Evolutionary conservation across 2,329 filamentous ascomycete species (phyloP), one percentile per base, ranked within the genome.

Genomic region (Apiospora malaysiana): DNA sequence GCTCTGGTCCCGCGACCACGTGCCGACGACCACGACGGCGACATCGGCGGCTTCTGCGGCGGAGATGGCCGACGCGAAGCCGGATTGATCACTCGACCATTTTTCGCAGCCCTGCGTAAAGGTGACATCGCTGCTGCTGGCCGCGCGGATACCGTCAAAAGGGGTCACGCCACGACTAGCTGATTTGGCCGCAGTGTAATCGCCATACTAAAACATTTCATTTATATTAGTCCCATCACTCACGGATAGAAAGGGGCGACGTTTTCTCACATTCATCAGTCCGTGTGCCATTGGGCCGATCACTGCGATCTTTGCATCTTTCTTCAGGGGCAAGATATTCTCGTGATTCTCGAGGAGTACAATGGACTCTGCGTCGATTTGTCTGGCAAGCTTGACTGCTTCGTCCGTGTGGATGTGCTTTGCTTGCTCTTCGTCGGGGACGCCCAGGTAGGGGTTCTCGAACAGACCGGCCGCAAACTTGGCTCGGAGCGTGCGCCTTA

Each of bases 231-330:
- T 72, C 23, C 7, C n/a, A 25, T 23, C 9, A 14, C 2, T 14
- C 56, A 12, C 21, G 12, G 37, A 6, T 7, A 14, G 14, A 37
- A 40, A 25, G 66, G 27, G 43, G 4, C 12, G 7, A 45, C 21
- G 7, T 42, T 49, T 14, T 8, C 10, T 9, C 75, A 90, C 89
- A 76, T 93, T 93, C 85, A 93, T 90, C 74, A 86, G 92, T 0
- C 89, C 90, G 74, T 92, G 87, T 1, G 90, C 92, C 89, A 94
- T 94, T 1, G 92, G 92, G 0, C 92, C 92, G 75, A 94, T 92
- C 21, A 94, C 90, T 5, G 91, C 91, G 71, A 94, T 85, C 21
- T 88, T 90, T n/a, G 90, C 90, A 9, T 87, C 85, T 77, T 91
- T 93, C 73, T 85, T 86, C 65, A 90, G 73, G 0, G 88, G 88